phyloP scores from a whole-genome alignment of 1,284 basidiomycete species.

The Rhodotorula glutinis region DNA sequence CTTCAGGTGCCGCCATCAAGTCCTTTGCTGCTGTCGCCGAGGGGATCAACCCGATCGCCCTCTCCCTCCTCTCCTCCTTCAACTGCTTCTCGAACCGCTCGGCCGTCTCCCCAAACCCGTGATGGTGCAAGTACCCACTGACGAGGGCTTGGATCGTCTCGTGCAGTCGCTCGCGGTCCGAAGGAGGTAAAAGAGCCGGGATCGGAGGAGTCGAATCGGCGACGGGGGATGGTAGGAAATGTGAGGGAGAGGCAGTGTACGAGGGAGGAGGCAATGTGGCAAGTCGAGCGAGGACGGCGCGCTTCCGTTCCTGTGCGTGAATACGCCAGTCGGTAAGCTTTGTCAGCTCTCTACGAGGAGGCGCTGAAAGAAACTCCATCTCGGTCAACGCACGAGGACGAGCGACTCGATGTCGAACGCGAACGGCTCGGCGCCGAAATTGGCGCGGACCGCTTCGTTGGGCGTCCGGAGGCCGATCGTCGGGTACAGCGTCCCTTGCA shows the following conservation, averaged over 20 bases:
- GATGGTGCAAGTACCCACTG: conserved; percentile 32
- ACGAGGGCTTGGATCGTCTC: conserved; percentile 34
- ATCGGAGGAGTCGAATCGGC: conserved; percentile 12
- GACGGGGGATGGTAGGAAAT: background rate
- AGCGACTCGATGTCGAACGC: conserved; percentile 71
- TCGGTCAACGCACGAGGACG: conserved; percentile 19
- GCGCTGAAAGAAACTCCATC: too few relatives aligned
- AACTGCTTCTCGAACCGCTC: conserved; percentile 24
- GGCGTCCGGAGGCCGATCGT: conserved; percentile 78
- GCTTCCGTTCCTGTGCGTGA: conserved; percentile 33
- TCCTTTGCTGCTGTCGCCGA: too few relatives aligned
- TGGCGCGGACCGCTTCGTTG: conserved; percentile 68
- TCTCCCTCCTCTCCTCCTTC: conserved; percentile 19
- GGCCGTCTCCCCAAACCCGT: conserved; percentile 30
- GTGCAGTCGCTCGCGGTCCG: conserved; percentile 4
- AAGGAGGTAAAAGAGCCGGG: conserved; percentile 12
- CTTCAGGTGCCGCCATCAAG: too few relatives aligned
- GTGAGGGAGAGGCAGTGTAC: conserved; percentile 8
- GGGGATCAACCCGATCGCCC: background rate
- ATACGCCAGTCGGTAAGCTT: background rate
- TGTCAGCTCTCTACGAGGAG: background rate
- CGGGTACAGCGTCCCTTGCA: conserved; percentile 59
- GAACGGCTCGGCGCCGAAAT: conserved; percentile 82
- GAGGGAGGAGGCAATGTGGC: conserved; percentile 4
- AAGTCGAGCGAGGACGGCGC: conserved; percentile 16